Base-by-base conservation (phyloP, 768 basidiomycete genomes). In the Amanita rubescens region DNA sequence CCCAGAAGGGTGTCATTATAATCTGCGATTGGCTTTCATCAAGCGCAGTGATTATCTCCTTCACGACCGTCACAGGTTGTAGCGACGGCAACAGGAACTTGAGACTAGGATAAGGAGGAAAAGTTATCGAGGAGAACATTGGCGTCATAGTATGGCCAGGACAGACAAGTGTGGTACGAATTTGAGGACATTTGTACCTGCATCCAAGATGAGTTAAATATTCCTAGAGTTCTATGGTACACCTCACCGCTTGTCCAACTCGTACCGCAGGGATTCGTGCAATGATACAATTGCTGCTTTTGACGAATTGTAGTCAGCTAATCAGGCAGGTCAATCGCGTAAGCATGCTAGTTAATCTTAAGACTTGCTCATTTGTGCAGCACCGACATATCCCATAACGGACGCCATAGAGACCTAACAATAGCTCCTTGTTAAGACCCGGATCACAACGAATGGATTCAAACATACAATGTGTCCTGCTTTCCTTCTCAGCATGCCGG, bases 241-340 rank as follows among this genome's bases (percentile, higher is more conserved):
- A 32, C 17, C 64, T 49, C 66, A 88, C 86, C 76, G 72, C 41
- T 85, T 81, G 65, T 94, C 87, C 15, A 98, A 80, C 66, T 99
- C 95, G 60, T 84, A 88, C 49, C 92, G 80, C 49, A 99, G 75
- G 12, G 88, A 85, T 58, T 94, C 88, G 59, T 95, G 84, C 42
- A 97, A 68, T 30, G 80, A 79, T 14, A 89, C 72, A 19, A 88
- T 64, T n/a, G 94, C 94, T 10, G 93, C 90, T 71, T 99, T 99
- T 22, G 91, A 92, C 8, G 93, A 91, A 65, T 77, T 78, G 66
- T 99, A 98, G 69, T 95, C 92, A 62, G 84, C 90, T 91, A 55
- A 30, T 44, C 38, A 17, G 25, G 15, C 49, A 51, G 17, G 30
- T 35, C 43, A 42, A 51, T 49, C 17, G 46, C 32, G 38, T 12